Percentiles rank a stretch among this genome's conserved stretches.
phyloP scores from a whole-genome alignment of 805 yeast genomes.

The Spathaspora girioi region DNA sequence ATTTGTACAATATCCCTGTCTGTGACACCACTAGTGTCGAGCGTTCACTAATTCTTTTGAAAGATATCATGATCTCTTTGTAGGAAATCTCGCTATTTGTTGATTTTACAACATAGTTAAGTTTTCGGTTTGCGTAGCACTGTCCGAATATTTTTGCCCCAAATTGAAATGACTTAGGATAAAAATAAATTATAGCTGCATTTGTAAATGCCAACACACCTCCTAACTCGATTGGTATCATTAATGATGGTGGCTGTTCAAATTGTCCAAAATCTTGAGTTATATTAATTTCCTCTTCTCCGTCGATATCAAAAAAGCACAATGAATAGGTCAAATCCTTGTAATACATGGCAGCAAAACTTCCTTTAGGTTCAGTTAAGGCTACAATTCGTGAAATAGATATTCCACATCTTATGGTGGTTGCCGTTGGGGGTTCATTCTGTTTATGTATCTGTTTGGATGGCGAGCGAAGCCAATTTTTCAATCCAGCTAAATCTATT shows the following conservation, averaged over 20 bases:
- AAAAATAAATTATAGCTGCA: slow-evolving; percentile 1
- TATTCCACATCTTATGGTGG: background rate
- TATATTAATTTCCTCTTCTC: background rate
- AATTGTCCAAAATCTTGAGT: background rate
- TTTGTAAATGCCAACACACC: slow-evolving; percentile 1
- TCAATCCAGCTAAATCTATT: background rate
- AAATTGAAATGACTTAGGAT: background rate
- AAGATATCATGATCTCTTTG: background rate
- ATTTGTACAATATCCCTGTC: slow-evolving; percentile 2
- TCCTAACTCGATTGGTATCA: slow-evolving; percentile 2
- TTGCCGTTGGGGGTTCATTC: background rate
- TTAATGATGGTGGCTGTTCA: slow-evolving; percentile 1
- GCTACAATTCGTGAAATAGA: background rate
- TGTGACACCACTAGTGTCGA: slow-evolving; percentile 1
- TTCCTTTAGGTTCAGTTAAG: background rate
- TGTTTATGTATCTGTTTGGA: background rate
- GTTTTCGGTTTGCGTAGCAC: background rate
- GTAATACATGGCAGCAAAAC: background rate
- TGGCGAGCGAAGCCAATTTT: background rate
- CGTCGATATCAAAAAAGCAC: background rate
- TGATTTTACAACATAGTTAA: slow-evolving; percentile 1
- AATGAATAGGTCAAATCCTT: background rate
- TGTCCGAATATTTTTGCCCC: background rate
- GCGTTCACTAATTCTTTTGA: background rate
- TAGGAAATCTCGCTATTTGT: background rate